Evolutionary conservation across 257 asterid species (phyloP).

Genomic region (Anisodus acutangulus): DNA sequence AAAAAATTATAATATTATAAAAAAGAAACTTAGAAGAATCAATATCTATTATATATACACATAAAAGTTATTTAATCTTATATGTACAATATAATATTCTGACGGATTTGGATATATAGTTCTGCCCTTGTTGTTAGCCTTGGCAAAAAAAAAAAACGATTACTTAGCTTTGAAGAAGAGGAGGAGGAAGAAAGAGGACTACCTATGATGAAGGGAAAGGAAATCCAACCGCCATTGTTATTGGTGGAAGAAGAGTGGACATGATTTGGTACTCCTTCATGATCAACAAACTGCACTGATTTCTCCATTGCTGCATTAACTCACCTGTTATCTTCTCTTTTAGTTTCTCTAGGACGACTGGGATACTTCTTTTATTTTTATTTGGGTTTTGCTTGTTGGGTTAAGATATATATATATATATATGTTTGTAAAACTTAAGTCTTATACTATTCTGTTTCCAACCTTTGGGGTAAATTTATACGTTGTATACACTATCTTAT

Average conservation of each 20-base stretch:
- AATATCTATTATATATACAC: too few relatives aligned
- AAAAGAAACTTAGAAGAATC: background rate
- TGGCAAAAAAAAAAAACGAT: too few relatives aligned
- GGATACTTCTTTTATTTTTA: background rate
- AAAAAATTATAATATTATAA: too few relatives aligned
- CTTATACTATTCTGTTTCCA: background rate
- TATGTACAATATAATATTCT: background rate
- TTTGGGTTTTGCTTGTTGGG: background rate
- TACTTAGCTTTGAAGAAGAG: background rate
- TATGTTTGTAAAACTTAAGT: too few relatives aligned
- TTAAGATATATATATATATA: background rate
- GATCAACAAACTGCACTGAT: background rate
- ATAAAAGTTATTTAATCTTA: background rate
- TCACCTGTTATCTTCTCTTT: background rate
- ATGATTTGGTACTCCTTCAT: constrained; percentile 17
- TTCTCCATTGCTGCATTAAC: constrained; percentile 29
- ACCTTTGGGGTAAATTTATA: background rate
- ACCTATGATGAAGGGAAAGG: constrained; percentile 68
- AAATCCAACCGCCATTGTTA: constrained; percentile 56
- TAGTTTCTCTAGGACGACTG: constrained; percentile 23
- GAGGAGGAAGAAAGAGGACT: background rate
- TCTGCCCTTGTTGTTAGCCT: too few relatives aligned
- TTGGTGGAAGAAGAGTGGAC: constrained; percentile 4
- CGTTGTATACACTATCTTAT: background rate
- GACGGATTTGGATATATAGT: background rate